Evolutionary conservation across 2,329 filamentous ascomycete genomes (phyloP), one percentile per base, ranked within the genome.

Genomic region (Penicillium sp.): DNA sequence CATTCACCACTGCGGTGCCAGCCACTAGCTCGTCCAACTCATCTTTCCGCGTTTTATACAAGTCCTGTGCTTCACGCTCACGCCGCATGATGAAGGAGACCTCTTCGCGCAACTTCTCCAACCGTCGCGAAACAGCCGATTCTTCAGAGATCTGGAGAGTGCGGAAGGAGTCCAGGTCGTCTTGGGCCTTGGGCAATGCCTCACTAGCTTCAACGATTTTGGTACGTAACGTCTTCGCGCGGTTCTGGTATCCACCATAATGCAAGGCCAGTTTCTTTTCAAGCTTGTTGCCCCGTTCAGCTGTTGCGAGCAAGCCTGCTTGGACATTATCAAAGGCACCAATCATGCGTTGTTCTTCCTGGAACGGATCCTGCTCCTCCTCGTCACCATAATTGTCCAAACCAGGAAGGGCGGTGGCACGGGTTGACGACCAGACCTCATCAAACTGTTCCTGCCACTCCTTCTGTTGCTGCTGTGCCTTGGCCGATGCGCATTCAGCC

Each of bases 231-330:
- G 80, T 82, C 65, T 89, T 89, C 21, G 87, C 82, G 20, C 93
- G 84, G 53, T 89, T 83, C 63, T 90, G 83, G 68, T 98, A 98
- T 10, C 93, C 93, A 16, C 90, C 90, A 2, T 94, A 80, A 56
- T 93, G 84, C 38, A 94, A 75, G 0, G 77, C 75, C n/a, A 98
- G 78, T 68, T 93, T 96, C 78, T 95, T 95, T 68, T 97, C 90
- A 1, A 94, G 73, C 66, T 91, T 94, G 60, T 88, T 87, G 38
- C 86, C 87, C 41, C 83, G 78, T 54, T 91, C 83, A 2, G 90
- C 93, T 0, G 82, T 81, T 2, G 77, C 72, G 53, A 86, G 77
- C 47, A 95, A 85, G 6, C 78, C 74, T 32, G 86, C 79, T 65
- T 93, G 86, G 2, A 89, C 78, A 31, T 76, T 76, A 48, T 93